Evolutionary conservation across 768 basidiomycete genomes (phyloP).

Genomic region (Xerocomellus amylosporus): DNA sequence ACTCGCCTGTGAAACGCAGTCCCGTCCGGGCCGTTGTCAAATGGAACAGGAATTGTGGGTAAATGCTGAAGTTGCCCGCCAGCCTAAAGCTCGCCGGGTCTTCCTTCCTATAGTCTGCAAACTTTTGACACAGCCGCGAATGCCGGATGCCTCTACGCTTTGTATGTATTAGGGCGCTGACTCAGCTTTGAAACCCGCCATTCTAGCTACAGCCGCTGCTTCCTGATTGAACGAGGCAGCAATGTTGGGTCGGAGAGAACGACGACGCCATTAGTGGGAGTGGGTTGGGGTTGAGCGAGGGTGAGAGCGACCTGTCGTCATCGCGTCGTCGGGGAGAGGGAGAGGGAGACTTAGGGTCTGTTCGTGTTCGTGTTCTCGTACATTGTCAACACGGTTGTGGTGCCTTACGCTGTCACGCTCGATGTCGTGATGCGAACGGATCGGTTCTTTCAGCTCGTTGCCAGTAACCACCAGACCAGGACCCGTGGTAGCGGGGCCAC

Average conservation of each 20-base stretch:
- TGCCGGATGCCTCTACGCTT: too few species aligned
- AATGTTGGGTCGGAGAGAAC: conserved; percentile 93
- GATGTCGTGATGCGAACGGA: conserved; percentile 98
- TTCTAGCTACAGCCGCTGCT: conserved; percentile 96
- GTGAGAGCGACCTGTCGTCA: too few species aligned
- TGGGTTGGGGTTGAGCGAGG: conserved; percentile 40
- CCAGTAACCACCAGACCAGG: conserved; percentile 90
- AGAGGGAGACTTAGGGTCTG: too few species aligned
- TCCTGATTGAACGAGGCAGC: conserved; percentile 97
- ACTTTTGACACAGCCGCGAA: conserved; percentile 90
- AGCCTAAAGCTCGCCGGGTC: conserved; percentile 93
- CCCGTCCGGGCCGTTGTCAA: conserved; percentile 97
- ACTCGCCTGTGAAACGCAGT: conserved; percentile 93
- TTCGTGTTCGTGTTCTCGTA: too few species aligned
- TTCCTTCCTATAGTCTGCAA: conserved; percentile 97
- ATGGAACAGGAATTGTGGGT: conserved; percentile 99
- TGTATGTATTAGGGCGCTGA: conserved; percentile 46
- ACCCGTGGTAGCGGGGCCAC: conserved; percentile 94
- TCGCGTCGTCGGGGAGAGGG: too few species aligned
- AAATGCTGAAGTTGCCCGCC: conserved; percentile 95
- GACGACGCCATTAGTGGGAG: conserved; percentile 95
- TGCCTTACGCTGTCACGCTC: conserved; percentile 96
- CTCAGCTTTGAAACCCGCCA: conserved; percentile 98
- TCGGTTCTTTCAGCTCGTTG: conserved; percentile 94
- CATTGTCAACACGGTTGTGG: conserved; percentile 38